Conservation (phyloP, 257 asterid species). For the Solanum ossicruentum region DNA sequence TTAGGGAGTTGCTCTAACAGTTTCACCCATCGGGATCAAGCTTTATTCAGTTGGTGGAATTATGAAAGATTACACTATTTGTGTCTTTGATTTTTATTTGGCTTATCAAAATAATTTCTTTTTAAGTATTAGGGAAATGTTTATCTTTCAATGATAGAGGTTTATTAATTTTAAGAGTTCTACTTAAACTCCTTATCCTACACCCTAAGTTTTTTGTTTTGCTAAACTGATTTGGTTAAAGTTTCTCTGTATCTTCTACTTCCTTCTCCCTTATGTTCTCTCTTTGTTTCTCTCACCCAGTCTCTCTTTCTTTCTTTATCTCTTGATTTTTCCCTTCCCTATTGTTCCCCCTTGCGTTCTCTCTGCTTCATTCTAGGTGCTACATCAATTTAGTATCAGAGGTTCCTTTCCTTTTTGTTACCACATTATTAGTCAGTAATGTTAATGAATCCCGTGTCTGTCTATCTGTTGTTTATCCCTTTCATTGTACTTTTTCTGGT, state of each 20-base stretch:
- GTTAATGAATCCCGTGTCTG: background rate
- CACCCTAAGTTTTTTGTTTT: background rate
- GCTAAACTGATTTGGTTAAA: background rate
- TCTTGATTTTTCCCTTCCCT: background rate
- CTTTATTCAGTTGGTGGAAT: background rate
- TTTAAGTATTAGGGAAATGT: background rate
- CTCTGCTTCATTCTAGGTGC: background rate
- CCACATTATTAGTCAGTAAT: background rate
- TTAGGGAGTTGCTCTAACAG: background rate
- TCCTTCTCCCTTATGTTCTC: background rate
- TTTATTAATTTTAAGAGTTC: background rate
- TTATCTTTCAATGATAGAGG: background rate
- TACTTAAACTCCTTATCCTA: background rate
- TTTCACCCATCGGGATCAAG: background rate
- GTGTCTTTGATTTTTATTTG: background rate
- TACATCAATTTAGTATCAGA: background rate
- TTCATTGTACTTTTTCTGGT: background rate
- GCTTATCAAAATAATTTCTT: background rate
- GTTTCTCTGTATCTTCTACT: background rate
- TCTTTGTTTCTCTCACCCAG: background rate
- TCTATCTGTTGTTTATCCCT: background rate
- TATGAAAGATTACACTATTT: background rate
- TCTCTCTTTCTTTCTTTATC: background rate
- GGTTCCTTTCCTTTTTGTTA: background rate
- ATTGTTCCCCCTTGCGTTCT: background rate